phyloP scores from a whole-genome alignment of 768 basidiomycete species.

The Mycena maculata region DNA sequence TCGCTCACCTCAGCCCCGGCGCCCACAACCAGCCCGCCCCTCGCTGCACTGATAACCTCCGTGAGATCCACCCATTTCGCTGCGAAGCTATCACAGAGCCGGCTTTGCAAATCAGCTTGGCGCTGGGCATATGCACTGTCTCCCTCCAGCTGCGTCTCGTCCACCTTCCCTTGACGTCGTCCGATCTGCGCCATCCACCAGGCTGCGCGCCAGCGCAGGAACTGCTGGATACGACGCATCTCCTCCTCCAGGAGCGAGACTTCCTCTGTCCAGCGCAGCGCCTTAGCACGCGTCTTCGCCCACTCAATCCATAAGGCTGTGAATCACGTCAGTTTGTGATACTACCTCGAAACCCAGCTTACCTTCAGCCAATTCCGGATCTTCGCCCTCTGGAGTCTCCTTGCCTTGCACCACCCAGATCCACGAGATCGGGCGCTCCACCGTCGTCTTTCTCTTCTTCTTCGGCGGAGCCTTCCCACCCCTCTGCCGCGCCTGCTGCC shows the following conservation, averaged over 20 bases:
- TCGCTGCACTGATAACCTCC: too few species aligned
- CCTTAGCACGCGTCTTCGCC: conserved; percentile 32
- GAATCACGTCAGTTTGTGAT: neutral
- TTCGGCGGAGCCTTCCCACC: conserved; percentile 12
- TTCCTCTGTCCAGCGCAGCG: conserved; percentile 35
- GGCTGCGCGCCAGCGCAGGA: conserved; percentile 14
- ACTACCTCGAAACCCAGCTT: neutral
- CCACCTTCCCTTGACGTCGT: too few species aligned
- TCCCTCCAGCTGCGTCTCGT: too few species aligned
- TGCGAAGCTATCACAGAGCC: too few species aligned
- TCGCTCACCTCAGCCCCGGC: too few species aligned
- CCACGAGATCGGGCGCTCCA: neutral
- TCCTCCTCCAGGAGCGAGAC: conserved; percentile 38
- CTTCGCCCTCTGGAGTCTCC: conserved; percentile 1
- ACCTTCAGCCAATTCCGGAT: neutral
- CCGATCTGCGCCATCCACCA: too few species aligned
- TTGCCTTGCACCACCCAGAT: conserved; percentile 35
- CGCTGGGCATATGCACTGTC: too few species aligned
- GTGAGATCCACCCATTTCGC: too few species aligned
- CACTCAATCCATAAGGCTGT: neutral
- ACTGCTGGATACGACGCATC: conserved; percentile 32
- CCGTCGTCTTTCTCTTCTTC: conserved; percentile 25
- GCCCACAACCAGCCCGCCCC: too few species aligned
- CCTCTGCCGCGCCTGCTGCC: neutral
- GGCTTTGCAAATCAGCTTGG: too few species aligned